Conservation (phyloP, 2,329 filamentous ascomycete genomes). For the Allantophomopsis lycopodina region DNA sequence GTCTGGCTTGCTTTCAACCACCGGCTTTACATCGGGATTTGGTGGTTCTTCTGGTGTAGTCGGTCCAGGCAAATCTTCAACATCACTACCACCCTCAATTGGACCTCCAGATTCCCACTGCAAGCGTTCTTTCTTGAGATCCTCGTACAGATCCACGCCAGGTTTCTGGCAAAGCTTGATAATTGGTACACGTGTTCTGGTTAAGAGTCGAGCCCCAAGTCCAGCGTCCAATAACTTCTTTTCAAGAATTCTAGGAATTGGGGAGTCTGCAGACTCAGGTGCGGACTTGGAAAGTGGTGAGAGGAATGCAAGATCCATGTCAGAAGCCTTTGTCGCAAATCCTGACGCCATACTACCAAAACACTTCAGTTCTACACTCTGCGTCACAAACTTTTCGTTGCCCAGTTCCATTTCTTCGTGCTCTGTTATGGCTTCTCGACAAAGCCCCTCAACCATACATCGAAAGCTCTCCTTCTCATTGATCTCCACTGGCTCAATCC, state of each 20-base stretch:
- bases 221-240: slow-evolving; percentile 59
- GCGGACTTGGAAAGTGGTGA: slow-evolving; percentile 43
- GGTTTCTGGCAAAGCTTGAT: slow-evolving; percentile 75
- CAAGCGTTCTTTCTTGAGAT: slow-evolving; percentile 47
- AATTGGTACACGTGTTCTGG: slow-evolving; percentile 71
- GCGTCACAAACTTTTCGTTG: slow-evolving; percentile 31
- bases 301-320: slow-evolving; percentile 77
- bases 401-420: slow-evolving; percentile 30
- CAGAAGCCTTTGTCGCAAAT: slow-evolving; percentile 76
- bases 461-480: slow-evolving; percentile 61
- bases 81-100: slow-evolving; percentile 22
- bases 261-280: slow-evolving; percentile 38
- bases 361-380: slow-evolving; percentile 54
- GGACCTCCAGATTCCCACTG: slow-evolving; percentile 55
- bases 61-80: slow-evolving; percentile 3
- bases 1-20: neutral
- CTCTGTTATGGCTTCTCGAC: slow-evolving; percentile 40
- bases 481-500: slow-evolving; percentile 51
- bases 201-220: slow-evolving; percentile 64
- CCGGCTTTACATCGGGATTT: slow-evolving; percentile 1
- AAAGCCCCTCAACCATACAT: slow-evolving; percentile 46
- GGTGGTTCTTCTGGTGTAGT: neutral
- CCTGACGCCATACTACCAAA: slow-evolving; percentile 77
- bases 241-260: slow-evolving; percentile 63
- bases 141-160: slow-evolving; percentile 39